Evolutionary conservation across 139 green algal genomes (phyloP).

Genomic region (Tetraselmis striata): DNA sequence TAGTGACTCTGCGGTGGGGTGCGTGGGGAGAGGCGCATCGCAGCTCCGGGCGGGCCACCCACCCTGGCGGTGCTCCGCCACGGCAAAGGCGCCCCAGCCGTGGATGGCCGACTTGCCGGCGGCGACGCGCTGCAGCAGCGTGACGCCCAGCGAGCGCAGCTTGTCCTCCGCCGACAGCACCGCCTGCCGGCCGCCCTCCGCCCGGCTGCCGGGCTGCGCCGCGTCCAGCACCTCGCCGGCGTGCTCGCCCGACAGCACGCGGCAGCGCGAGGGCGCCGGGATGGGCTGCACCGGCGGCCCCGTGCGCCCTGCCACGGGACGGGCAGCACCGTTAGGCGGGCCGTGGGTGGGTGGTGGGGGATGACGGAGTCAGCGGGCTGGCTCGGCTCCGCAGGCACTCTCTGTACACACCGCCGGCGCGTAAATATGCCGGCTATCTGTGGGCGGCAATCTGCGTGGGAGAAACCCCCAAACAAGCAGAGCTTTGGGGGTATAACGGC

Average conservation of each 20-base stretch:
- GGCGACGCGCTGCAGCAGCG: constrained; percentile 27
- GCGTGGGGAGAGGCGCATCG: too few relatives aligned
- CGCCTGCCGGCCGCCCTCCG: background rate
- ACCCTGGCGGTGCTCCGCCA: constrained; percentile 26
- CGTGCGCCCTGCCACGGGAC: background rate
- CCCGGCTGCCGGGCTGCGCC: background rate
- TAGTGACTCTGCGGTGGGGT: too few relatives aligned
- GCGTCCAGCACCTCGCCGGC: background rate
- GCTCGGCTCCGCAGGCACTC: too few relatives aligned
- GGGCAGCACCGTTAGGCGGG: too few relatives aligned
- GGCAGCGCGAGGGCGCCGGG: background rate
- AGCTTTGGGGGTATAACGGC: too few relatives aligned
- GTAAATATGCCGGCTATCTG: too few relatives aligned
- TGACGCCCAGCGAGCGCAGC: constrained; percentile 23
- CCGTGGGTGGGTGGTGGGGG: too few relatives aligned
- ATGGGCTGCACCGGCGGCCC: background rate
- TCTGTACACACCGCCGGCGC: too few relatives aligned
- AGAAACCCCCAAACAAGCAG: too few relatives aligned
- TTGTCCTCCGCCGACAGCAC: background rate
- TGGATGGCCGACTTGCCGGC: constrained; percentile 77
- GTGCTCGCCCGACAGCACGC: background rate
- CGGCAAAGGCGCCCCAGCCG: constrained; percentile 69
- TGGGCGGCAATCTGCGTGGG: too few relatives aligned
- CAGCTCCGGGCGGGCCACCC: too few relatives aligned
- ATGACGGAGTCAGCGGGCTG: too few relatives aligned